Evolutionary conservation across 192 early-diverging fungal species (phyloP), one percentile per base, ranked within the genome.

Genomic region (Backusella macrospora): DNA sequence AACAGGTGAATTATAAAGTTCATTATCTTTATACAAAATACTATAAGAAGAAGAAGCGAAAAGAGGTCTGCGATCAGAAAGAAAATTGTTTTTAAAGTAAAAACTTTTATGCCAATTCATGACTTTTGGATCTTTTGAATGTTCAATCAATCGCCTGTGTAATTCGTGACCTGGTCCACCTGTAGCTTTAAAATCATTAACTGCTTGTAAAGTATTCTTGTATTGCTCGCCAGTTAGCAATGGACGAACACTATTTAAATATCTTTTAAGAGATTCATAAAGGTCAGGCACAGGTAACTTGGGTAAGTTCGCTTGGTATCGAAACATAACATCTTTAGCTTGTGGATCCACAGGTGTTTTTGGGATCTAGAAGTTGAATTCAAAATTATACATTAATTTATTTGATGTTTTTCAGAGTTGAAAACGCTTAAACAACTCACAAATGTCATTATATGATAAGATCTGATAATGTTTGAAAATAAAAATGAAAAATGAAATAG

Each of bases 11-110:
- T 82, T 91, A 48, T 92, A 86, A 49, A 88, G 73, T 79, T 86
- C 89, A 79, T 98, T 94, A 82, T 99, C 96, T 81, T 90, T 91
- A 85, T 92, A 97, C 86, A 82, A 93, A 99, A 76, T 98, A 99
- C n/a, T n/a, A 89, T 98, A 99, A 75, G 90, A 95, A 70, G 96
- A 94, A 73, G 92, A 92, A 74, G 96, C 87, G 39, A 94, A 91
- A 14, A 97, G 92, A 7, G 96, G 93, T 75, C 98, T 96, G 66
- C 96, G 90, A 85, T 96, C 96, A 15, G 85, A 92, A 80, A 93
- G 87, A 83, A 98, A 98, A 71, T 94, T 92, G 52, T 92, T 85
- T 65, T 95, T 94, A 75, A 94, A 92, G 96, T 96, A 99, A 95
- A 96, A 99, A 74, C 95, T 94, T 77, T 92, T 94, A 47, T 96